Percentiles rank a stretch among this genome's conserved stretches.
Evolutionary conservation across 768 basidiomycete species (phyloP).

Genomic region (Xerocomus brunneocitrinus): DNA sequence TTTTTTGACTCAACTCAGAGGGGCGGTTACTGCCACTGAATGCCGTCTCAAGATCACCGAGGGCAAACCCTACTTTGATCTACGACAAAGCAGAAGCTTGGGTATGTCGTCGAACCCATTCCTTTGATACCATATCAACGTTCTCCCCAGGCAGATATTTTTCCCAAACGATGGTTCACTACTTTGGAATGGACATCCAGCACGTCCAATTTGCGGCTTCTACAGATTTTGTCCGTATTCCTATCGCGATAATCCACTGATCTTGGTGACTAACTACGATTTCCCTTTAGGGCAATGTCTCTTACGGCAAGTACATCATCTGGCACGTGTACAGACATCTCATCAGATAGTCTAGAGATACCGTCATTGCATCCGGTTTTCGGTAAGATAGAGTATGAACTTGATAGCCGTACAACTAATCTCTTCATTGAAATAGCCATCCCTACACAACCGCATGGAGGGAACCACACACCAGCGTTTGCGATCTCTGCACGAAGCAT

Average conservation of each 20-base stretch:
- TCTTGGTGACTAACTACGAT: constrained; percentile 11
- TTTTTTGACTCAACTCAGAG: constrained; percentile 38
- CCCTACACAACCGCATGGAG: constrained; percentile 63
- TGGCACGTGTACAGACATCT: constrained; percentile 10
- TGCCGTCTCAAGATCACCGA: constrained; percentile 47
- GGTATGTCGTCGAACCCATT: constrained; percentile 33
- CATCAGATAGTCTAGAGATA: constrained; percentile 37
- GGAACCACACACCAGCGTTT: constrained; percentile 75
- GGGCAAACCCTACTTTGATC: constrained; percentile 46
- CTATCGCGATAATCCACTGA: background rate
- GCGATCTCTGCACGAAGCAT: constrained; percentile 51
- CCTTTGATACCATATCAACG: constrained; percentile 1
- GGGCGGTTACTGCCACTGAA: constrained; percentile 59
- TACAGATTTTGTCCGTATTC: constrained; percentile 67
- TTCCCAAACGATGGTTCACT: constrained; percentile 39
- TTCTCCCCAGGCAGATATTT: constrained; percentile 47
- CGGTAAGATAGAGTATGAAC: constrained; percentile 35
- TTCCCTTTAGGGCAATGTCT: constrained; percentile 61
- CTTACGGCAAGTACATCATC: constrained; percentile 46
- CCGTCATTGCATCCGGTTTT: constrained; percentile 63
- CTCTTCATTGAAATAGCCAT: constrained; percentile 44
- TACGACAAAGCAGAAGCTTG: constrained; percentile 55
- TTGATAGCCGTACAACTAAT: constrained; percentile 16
- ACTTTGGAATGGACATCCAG: constrained; percentile 40
- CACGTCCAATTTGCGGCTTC: constrained; percentile 49